Evolutionary conservation across 208 protist genomes (phyloP), one percentile per base, ranked within the genome.

Genomic region (Jaenimonas drosophilae): DNA sequence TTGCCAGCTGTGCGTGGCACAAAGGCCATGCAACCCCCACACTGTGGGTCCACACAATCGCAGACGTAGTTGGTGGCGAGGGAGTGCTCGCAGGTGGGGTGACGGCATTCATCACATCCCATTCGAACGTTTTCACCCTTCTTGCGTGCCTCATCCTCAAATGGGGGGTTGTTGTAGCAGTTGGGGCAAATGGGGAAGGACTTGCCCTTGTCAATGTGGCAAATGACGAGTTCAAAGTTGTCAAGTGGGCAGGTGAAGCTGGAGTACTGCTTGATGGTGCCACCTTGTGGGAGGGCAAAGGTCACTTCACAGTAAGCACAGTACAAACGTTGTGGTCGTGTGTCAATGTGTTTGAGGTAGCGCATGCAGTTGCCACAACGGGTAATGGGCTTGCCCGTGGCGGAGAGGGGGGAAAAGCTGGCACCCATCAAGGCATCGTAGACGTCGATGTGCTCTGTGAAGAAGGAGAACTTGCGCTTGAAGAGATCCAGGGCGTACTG

Each of bases 91-190:
- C 93, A 97, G 21, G 79, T 93, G 6, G 91, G 86, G 59, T 97
- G 87, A n/a, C 67, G 51, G 74, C 93, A 97, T 44, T 86, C 73
- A 50, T 96, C 90, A 62, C 93, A 97, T 9, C 56, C 73, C 79
- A 94, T 93, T 43, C 82, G 58, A 6, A 42, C 37, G 16, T 33
- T 29, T 4, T 52, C 12, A 6, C 25, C 53, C 12, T 49, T 49
- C 12, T 25, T 55, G 37, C 16, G 14, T 11, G 23, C 23, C 9
- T 11, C 16, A 31, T 92, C 77, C 43, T 95, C 87, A 52, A 97
- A 93, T 0, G 89, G 86, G 5, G 94, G 94, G 47, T 96, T 86
- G 61, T 97, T 97, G 70, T 95, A 97, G 65, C 94, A 97, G 37
- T 91, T 76, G 2, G 94, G 94, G 50, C 94, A 97, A 16, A 97